Evolutionary conservation across 495 filamentous ascomycete genomes (phyloP), one percentile per base, ranked within the genome.

Genomic region (Chaetomium tenue): DNA sequence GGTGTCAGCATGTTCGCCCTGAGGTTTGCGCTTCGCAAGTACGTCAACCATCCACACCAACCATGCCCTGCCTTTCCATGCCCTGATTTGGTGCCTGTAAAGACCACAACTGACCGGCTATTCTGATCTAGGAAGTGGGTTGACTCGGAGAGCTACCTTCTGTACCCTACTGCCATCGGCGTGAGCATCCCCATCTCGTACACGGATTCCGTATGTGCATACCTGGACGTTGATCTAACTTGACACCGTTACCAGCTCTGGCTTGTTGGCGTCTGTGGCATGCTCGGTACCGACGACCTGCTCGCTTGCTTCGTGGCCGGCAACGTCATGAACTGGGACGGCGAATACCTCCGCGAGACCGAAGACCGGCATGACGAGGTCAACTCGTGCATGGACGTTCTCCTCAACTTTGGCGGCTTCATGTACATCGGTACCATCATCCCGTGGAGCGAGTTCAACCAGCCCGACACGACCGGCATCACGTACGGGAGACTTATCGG

Each of bases 291-390:
- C 25, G 91, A 96, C 71, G 92, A 95, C 69, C 86, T 95, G n/a
- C 82, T 97, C 11, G 91, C 92, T 18, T 95, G 91, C 74, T 96
- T 97, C 68, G 85, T 95, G 61, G 91, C 92, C 22, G 92, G 92
- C 23, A 94, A 93, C 74, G 86, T 84, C 9, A 89, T 97, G 68
- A 95, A 90, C 52, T 89, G 88, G 81, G 91, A 84, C 77, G 92
- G 93, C 72, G 89, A 89, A 87, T 96, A 91, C 76, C 88, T 92
- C 0, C 80, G 89, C 1, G 90, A 90, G 70, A 92, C 91, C 1
- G 79, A 88, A 69, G 89, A 92, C 66, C 74, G 76, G 18, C 72
- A 78, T 56, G 92, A 96, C 72, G 90, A 88, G 22, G 81, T 97
- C 16, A 90, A 95, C 67, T 89, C 91, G 0, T 92, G 89, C 28